Evolutionary conservation across 129 eudicot genomes (phyloP), one percentile per base, ranked within the genome.

Genomic region (Chrysanthemum seticuspe): DNA sequence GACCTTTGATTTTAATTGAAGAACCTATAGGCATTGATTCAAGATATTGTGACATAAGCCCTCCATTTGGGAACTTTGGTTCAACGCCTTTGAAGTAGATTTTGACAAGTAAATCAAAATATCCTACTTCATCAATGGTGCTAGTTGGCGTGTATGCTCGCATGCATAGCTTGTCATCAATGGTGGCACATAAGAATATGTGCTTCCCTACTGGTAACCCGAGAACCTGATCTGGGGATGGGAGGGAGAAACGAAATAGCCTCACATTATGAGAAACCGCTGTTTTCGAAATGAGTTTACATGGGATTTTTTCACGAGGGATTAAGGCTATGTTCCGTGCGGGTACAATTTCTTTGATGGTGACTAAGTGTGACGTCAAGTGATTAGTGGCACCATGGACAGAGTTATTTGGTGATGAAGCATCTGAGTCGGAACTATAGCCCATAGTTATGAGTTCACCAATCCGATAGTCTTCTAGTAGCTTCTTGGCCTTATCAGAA

Each of bases 201-300:
- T 95, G 99, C 57, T 94, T 95, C 0, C 99, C 99, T 0, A 88
- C 93, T 0, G 99, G 94, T 49, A 95, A 68, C 10, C 99, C 99
- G 13, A 95, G 79, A 11, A 90, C 91, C 47, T 86, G 92, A 36
- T 95, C 96, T 0, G 69, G 81, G 0, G 71, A 73, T 0, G 97
- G 99, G 40, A 95, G 74, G 0, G 94, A 94, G 65, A 90, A 90
- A 6, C 94, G 79, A 67, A 95, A 90, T 4, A 81, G 53, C 21
- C 97, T 73, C 11, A 90, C 97, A 45, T 95, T 96, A 25, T 83
- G 97, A 0, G 99, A 95, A 44, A 95, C 68, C 0, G 82, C 69
- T 0, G 79, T 83, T 71, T 88, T 95, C 0, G 81, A 65, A 6
- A 95, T 67, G 15, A 95, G 89, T 70, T 83, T 86, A 77, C 96